Percentiles rank a stretch among this genome's conserved stretches.
These are phyloP conservation scores for Pterocarpus macrocarpus DNA, from an alignment of 306 rosid species.

Conservation along the genomic window DNA sequence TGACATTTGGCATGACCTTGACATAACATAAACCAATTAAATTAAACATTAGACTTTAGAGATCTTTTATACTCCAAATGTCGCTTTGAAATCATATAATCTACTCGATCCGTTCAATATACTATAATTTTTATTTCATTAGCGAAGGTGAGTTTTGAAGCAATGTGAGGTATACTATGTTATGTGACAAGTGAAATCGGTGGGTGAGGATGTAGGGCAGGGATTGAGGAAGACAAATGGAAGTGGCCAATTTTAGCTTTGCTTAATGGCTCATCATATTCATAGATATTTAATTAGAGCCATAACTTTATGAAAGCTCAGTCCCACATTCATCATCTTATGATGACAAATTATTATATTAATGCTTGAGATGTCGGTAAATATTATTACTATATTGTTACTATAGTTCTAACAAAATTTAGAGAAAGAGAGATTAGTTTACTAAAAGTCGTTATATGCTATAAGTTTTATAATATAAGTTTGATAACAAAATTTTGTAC, in stretches of 20 bases:
- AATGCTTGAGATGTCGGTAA: slow-evolving; percentile 32
- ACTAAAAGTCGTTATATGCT: background rate
- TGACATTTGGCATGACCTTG: too few relatives aligned
- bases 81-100: background rate
- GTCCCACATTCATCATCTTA: slow-evolving; percentile 36
- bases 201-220: slow-evolving; percentile 11
- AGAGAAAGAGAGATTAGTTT: background rate
- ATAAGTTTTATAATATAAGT: background rate
- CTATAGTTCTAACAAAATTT: background rate
- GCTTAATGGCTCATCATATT: background rate
- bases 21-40: background rate
- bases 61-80: background rate
- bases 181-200: slow-evolving; percentile 6
- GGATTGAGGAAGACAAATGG: slow-evolving; percentile 34
- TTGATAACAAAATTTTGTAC: too few relatives aligned
- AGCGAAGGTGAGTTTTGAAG: background rate
- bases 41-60: background rate
- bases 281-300: background rate
- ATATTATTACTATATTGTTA: background rate
- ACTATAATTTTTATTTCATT: background rate
- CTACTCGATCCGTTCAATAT: background rate
- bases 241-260: slow-evolving; percentile 32
- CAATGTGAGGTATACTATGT: slow-evolving; percentile 13
- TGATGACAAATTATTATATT: slow-evolving; percentile 44
- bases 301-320: slow-evolving; percentile 38